Base-by-base conservation (phyloP, 208 protist genomes). In the Crithidia thermophila region DNA sequence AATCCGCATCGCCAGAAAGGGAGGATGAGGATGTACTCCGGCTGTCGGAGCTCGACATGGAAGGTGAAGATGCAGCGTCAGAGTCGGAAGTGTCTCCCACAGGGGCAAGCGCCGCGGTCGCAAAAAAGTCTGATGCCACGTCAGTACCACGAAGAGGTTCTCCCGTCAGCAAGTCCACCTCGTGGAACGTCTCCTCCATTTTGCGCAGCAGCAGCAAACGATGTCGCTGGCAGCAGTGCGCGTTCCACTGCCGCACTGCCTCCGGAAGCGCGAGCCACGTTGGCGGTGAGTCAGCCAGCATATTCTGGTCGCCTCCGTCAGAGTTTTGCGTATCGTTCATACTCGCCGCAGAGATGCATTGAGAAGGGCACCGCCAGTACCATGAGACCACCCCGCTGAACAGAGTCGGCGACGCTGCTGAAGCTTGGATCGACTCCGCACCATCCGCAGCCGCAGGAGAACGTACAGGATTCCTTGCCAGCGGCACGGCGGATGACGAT, bases 111-210 rank as follows among this genome's bases (percentile, higher is more conserved):
- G 52, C 27, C 4, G 37, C 46, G 7, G 55, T 34, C 1, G 18
- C 52, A 23, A 61, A 42, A 30, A 39, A 34, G 30, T 43, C 28
- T 0, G 28, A 23, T 2, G 46, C 27, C 27, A 47, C 4, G 6
- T 23, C 7, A 18, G 47, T 27, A 11, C 7, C 31, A 18, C 16
- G 30, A 23, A 65, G 37, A n/a, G 45, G 45, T 43, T 53, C 49
- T 10, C 84, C 84, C 0, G 79, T 80, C 40, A 62, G 30, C 1
- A 89, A 67, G 43, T 85, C 63, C 16, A 86, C 16, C 64, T 89
- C 84, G 11, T 16, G 27, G 52, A 78, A 84, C 18, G 40, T 59
- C 43, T 75, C 76, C 13, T 75, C 71, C 33, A 55, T 68, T 27
- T 70, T 68, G 16, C 70, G 62, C 45, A 89, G 50, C 5, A 79